Base-by-base conservation (phyloP, 495 filamentous ascomycete genomes). In the Annulohypoxylon stygium region DNA sequence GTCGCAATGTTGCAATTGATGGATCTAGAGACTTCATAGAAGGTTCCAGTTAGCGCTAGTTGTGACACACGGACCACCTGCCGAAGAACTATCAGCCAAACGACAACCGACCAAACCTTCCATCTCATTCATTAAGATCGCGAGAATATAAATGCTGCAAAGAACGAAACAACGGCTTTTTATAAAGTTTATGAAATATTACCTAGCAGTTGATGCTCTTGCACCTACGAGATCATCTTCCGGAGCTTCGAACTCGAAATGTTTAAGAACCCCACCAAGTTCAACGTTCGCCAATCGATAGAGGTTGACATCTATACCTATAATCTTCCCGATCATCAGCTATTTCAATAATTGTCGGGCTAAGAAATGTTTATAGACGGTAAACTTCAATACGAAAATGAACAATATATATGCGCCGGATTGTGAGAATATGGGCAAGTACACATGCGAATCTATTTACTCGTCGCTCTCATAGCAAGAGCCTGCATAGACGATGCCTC, bases 41-140 rank as follows among this genome's bases (percentile, higher is more conserved):
- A 73, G 59, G 39, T 68, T 33, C 70, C 67, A 73, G 70, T 60
- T 54, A 58, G 64, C 69, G 12, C 61, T 55, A 25, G 48, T 3
- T 16, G 10, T 18, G 43, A 53, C 61, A 53, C 55, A 68, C 55
- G 55, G 65, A 37, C 63, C 63, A 66, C 60, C 47, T 43, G 58
- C 10, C 25, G 18, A 26, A 36, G 41, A 48, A 30, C 11, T 57
- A 16, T 11, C n/a, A 57, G 6, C 26, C 3, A 54, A 33, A 54
- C 8, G 11, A 23, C 12, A 9, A 54, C 4, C n/a, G 41, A 45
- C 14, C 41, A 45, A 45, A 18, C 43, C 43, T 30, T 54, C 50
- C 50, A 18, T 30, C 10, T 54, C 5, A 25, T 14, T 30, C 1
- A 51, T 30, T 3, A 30, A n/a, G 9, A 14, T 54, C 50, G 12